Evolutionary conservation across 2,329 filamentous ascomycete genomes (phyloP), one percentile per base, ranked within the genome.

Genomic region (Alternaria brassicicola): DNA sequence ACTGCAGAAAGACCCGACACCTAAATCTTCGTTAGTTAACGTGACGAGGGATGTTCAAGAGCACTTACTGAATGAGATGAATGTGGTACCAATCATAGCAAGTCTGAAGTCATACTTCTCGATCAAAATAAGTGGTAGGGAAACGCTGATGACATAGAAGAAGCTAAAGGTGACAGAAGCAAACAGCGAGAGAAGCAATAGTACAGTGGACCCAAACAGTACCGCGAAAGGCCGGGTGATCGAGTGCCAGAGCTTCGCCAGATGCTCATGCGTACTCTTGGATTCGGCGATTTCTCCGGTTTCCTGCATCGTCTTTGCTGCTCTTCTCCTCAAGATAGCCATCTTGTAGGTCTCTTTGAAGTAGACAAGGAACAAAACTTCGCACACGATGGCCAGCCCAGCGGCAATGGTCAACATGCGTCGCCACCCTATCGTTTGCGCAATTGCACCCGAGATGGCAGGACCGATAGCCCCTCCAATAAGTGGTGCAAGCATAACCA

Each of bases 281-380:
- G 45, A 43, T 41, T 62, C 57, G 12, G 35, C 50, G 19, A 39
- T 52, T 8, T 52, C 36, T 28, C 43, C 62, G 52, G 33, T 62
- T 62, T 23, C 63, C 60, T 39, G 52, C 59, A 36, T 64, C 55
- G 17, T 66, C 55, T 47, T 70, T 50, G 57, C 71, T 51, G 61
- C 57, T 56, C 54, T 71, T 28, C 49, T 56, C 57, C 63, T 68
- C 39, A 88, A 72, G 43, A 89, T 86, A 1, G 80, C 76, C 38
- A 86, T 80, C 66, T 83, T 84, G 73, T 89, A 89, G 12, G 87
- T 89, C 76, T 89, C 87, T 6, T 80, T 75, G 66, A 85, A 86
- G 65, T 76, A 81, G 0, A 76, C 75, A 7, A 88, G 69, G 60
- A 87, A 84, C 4, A 81, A 47, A 0, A 84, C 30, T 70, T 86